A percentile compares a stretch with the other conserved stretches of the same genome.
phyloP scores from a whole-genome alignment of 2,329 filamentous ascomycete species.

The Lasiodiplodia citricola region DNA sequence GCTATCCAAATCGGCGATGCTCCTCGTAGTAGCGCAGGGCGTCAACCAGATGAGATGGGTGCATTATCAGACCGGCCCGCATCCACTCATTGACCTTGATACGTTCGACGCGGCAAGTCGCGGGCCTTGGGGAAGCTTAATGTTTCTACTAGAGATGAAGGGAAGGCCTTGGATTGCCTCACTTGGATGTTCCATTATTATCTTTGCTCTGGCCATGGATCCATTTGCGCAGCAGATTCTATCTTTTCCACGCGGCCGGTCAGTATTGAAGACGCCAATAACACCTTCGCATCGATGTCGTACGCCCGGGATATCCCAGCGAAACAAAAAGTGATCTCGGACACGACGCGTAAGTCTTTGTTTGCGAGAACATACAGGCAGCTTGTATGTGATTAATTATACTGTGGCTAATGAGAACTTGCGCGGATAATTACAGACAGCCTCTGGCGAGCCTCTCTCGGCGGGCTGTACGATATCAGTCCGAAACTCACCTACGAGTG shows the following conservation, averaged over 20 bases:
- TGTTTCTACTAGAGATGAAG: background rate
- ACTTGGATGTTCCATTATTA: slow-evolving; percentile 21
- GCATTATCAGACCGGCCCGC: slow-evolving; percentile 31
- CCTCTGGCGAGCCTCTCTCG: background rate
- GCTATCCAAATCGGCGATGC: slow-evolving; percentile 37
- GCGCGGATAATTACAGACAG: background rate
- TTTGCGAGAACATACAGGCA: background rate
- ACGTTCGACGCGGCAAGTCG: slow-evolving; percentile 38
- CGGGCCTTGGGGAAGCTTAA: slow-evolving; percentile 21
- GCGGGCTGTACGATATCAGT: background rate
- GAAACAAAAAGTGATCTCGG: too few species aligned
- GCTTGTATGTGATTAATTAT: too few species aligned
- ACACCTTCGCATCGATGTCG: too few species aligned
- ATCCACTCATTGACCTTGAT: slow-evolving; percentile 34
- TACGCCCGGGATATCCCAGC: too few species aligned
- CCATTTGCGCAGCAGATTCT: slow-evolving; percentile 29
- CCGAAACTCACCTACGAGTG: background rate
- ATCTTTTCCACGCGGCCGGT: background rate
- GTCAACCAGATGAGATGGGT: slow-evolving; percentile 47
- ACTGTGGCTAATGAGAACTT: too few species aligned
- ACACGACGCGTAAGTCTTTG: too few species aligned
- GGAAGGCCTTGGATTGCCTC: background rate
- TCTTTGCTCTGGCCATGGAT: slow-evolving; percentile 24
- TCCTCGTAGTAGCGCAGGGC: slow-evolving; percentile 39
- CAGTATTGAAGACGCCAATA: too few species aligned